Base-by-base conservation (phyloP, 2,329 filamentous ascomycete genomes). In the Fusarium ramigenum region DNA sequence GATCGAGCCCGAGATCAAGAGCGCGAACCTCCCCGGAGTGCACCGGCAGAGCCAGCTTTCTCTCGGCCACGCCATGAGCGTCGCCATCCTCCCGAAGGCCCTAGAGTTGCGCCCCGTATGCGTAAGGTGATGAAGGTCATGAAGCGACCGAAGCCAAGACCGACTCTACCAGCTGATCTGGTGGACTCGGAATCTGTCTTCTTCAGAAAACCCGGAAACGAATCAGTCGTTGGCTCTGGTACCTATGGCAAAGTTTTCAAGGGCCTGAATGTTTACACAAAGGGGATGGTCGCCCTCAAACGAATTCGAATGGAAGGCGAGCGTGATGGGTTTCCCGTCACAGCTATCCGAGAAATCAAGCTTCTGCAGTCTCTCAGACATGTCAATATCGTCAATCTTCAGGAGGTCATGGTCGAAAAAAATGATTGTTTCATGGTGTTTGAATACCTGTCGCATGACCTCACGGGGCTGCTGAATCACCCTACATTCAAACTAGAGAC, bases 351-450 rank as follows among this genome's bases (percentile, higher is more conserved):
- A 68, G 95, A 97, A 81, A 95, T 97, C 85, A 97, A 97, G 81
- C 86, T 97, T 30, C 86, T 97, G n/a, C 94, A 97, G 79, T 95
- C 93, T 7, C 86, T 97, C 28, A 91, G 92, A 71, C 94, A 97
- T 78, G 84, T 87, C 66, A 97, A 97, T 78, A 91, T 97, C 57
- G 94, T 97, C 64, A 91, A 91, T 44, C 85, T 97, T 23, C 90
- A 93, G 74, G 95, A 97, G 83, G 94, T 97, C 74, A 99, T 99
- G 96, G 96, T 99, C 5, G 96, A 99, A 83, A 93, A 93, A 80
- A 98, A 98, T 76, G 95, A 98, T 82, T 99, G 96, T 82, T 99
- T 97, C 83, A 99, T 99, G 96, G 96, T 99, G 7, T 99, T 99
- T 74, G 96, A 99, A 81, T 99, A 99, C 80, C 88, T 98, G 37